These are phyloP conservation scores for Jamesozyma jinghongensis DNA, from an alignment of 805 yeast genomes.

Conservation along the genomic window DNA sequence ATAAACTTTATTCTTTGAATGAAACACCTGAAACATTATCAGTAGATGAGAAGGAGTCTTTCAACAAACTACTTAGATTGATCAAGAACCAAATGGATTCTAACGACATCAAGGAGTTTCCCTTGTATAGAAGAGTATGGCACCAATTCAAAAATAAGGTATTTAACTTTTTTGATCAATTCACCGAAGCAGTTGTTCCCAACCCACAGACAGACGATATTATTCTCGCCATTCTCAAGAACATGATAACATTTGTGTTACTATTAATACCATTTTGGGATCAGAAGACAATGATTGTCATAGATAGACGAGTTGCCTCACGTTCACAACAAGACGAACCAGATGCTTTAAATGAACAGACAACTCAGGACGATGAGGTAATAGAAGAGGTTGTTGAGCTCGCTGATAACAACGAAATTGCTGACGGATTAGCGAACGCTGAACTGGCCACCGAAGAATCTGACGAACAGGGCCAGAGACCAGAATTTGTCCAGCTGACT, in stretches of 20 bases:
- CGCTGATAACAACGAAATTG: no score
- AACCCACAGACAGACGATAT: conserved; percentile 14
- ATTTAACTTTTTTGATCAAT: not conserved
- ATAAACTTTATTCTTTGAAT: not conserved
- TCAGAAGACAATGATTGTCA: conserved; percentile 9
- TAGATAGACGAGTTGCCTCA: conserved; percentile 2
- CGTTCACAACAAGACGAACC: not conserved
- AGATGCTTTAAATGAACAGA: not conserved
- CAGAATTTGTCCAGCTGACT: not conserved
- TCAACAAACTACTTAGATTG: not conserved
- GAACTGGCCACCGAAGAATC: not conserved
- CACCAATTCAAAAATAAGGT: not conserved
- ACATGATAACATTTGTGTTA: conserved; percentile 16
- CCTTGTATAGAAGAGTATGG: conserved; percentile 1
- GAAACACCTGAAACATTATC: not conserved
- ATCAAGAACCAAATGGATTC: conserved; percentile 2
- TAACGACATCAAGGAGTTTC: not conserved
- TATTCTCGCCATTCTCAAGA: conserved; percentile 14
- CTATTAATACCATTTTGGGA: conserved; percentile 17
- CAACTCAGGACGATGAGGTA: not conserved
- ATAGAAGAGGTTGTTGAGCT: not conserved
- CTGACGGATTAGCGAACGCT: no score
- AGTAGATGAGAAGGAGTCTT: not conserved
- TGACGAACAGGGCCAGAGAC: not conserved
- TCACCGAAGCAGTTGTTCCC: conserved; percentile 17